Evolutionary conservation across 352 stramenopile genomes (phyloP).

Genomic region (Globisporangium takayamanum): DNA sequence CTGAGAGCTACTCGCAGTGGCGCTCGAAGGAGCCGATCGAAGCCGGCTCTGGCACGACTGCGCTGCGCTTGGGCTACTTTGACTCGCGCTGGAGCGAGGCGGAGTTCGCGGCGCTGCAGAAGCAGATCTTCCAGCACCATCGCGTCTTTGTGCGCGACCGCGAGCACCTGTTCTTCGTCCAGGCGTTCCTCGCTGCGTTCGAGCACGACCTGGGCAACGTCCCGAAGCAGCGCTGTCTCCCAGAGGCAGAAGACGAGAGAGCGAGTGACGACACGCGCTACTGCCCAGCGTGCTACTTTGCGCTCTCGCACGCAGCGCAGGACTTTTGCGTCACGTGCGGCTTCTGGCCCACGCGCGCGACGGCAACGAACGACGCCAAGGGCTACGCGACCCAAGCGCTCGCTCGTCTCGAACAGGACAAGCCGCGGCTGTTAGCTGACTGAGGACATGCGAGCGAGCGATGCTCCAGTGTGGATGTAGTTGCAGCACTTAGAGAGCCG

Average conservation of each 20-base stretch:
- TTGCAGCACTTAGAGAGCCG: too few relatives aligned
- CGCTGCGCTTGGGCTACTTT: slow-evolving; percentile 60
- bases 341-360: slow-evolving; percentile 57
- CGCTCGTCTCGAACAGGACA: slow-evolving; percentile 24
- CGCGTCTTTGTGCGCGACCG: slow-evolving; percentile 53
- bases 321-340: slow-evolving; percentile 60
- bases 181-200: slow-evolving; percentile 55
- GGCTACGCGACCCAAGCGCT: slow-evolving; percentile 46
- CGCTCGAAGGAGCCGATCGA: slow-evolving; percentile 87
- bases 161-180: slow-evolving; percentile 68
- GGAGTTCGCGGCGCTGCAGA: slow-evolving; percentile 35
- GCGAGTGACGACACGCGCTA: slow-evolving; percentile 6
- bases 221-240: slow-evolving; percentile 17
- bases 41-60: slow-evolving; percentile 66
- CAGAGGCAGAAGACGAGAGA: background rate
- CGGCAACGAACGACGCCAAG: slow-evolving; percentile 43
- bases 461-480: too few relatives aligned
- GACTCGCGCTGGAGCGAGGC: slow-evolving; percentile 28
- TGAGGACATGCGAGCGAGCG: background rate
- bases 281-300: slow-evolving; percentile 36
- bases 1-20: slow-evolving; percentile 80
- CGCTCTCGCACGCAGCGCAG: slow-evolving; percentile 36
- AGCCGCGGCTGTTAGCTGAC: slow-evolving; percentile 16
- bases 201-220: slow-evolving; percentile 37
- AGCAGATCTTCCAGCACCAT: slow-evolving; percentile 25